Base-by-base conservation (phyloP, 805 yeast species). In the Wickerhamomyces chambardii region DNA sequence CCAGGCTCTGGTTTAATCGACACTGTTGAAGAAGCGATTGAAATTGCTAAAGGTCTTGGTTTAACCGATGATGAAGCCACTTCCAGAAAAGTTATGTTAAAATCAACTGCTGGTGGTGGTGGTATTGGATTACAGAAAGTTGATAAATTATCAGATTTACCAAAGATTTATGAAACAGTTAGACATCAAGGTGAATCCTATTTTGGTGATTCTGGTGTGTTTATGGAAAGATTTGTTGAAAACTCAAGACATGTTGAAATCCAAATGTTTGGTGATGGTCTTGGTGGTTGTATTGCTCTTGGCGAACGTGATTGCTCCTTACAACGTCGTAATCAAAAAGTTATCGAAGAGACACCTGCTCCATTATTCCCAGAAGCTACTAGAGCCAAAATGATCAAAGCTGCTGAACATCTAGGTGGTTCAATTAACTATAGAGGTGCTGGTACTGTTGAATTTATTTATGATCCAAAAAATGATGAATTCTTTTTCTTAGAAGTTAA, bases 71-170 rank as follows among this genome's bases (percentile, higher is more conserved):
- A 51, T 37, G 54, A 55, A 26, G 55, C 47, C 31, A 53, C 53
- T 28, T 71, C 68, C 15, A 92, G 85, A 50, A 97, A 97, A 21
- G 75, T 90, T 25, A 90, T 90, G 97, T 84, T 92, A 34, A 90
- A 90, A 61, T 83, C 95, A 18, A 92, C 98, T 41, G 97, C 97
- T 18, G 98, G 98, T 56, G 98, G 98, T 53, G 98, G 98, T 60
- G 98, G 98, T 62, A 90, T 90, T 52, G 98, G 98, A 44, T 66
- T 90, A 47, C 97, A 90, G 59, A 84, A 87, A 55, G 97, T 89
- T 39, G 95, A 89, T 51, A 70, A 77, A 26, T 84, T 74, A 46
- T 76, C 58, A 15, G 97, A 92, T 40, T 77, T 92, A 43, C 84
- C 77, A 61, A 64, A 82, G 42, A 94, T 89, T 12, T 90, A 86